Base-by-base conservation (phyloP, 352 stramenopile genomes). In the Globisporangium middletonii region DNA sequence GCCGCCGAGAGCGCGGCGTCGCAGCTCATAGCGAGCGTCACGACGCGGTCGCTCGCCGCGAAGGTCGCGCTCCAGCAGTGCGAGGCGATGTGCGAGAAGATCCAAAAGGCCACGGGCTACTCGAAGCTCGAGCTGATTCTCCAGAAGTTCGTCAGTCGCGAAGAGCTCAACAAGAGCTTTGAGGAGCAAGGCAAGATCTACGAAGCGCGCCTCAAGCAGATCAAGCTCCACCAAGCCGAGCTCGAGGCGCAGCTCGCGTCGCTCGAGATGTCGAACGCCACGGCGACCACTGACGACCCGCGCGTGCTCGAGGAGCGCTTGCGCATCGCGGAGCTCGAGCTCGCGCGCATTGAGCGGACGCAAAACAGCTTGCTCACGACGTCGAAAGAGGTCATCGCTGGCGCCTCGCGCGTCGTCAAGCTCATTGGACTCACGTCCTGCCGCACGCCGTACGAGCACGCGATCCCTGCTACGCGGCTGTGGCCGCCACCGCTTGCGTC, bases 121-220 rank as follows among this genome's bases (percentile, higher is more conserved):
- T 79, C 78, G 5, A 88, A 89, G 46, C 82, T 94, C 55, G 77
- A 90, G 54, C 50, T 81, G 23, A 88, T 94, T 44, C 64, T 89
- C 8, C 75, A 94, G 19, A 94, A 92, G 60, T 90, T 94, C 49
- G 68, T 72, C 33, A 82, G 79, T 27, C 79, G 79, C 45, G 83
- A 91, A 50, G 82, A 91, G 63, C 69, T 94, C 9, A 89, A 91
- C 55, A 63, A 56, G 26, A 90, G 82, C 57, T 89, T 94, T 50
- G 84, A 92, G 50, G 82, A 92, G 56, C 84, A 94, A 64, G 76
- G 77, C 18, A 85, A 84, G 63, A 66, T 90, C n/a, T 91, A 92
- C 52, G 80, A 94, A 46, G 72, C 78, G 8, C 65, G 80, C 8
- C 56, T 92, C 3, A 91, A 92, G 53, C 84, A 94, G 42, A 94